phyloP scores from a whole-genome alignment of 2,329 filamentous ascomycete species.

The Arthrobotrys sphaeroides region DNA sequence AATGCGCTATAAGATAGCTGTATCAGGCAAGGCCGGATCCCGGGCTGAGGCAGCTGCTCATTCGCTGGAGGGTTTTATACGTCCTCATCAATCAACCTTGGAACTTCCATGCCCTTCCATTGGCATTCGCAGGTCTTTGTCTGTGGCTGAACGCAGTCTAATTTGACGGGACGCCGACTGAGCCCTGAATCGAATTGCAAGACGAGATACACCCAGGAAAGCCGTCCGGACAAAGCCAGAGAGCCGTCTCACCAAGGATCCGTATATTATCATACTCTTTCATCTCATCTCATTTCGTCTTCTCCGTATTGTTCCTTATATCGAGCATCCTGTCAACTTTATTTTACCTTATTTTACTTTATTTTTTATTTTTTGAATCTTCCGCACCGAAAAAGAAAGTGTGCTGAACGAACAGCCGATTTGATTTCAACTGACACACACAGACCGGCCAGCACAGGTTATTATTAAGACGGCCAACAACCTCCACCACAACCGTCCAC shows the following conservation, averaged over 20 bases:
- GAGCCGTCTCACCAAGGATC: neutral
- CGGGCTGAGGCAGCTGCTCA: conserved; percentile 12
- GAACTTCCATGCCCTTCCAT: conserved; percentile 36
- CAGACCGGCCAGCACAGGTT: neutral
- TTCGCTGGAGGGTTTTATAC: conserved; percentile 20
- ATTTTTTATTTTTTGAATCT: conserved; percentile 11
- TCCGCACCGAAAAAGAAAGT: conserved; percentile 25
- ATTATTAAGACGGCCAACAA: conserved; percentile 26
- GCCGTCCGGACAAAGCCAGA: neutral
- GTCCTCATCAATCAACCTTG: neutral
- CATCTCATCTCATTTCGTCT: neutral
- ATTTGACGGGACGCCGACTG: neutral
- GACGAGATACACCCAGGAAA: too few relatives aligned
- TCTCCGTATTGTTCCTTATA: too few relatives aligned
- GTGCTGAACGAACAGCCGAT: conserved; percentile 12
- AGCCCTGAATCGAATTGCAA: too few relatives aligned
- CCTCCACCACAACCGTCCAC: conserved; percentile 19
- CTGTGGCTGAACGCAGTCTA: conserved; percentile 3
- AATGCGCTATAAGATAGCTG: neutral
- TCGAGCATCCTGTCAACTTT: neutral
- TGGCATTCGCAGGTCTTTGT: conserved; percentile 2
- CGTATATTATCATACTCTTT: neutral
- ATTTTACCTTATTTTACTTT: neutral
- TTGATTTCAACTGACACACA: conserved; percentile 25
- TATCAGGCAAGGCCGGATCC: conserved; percentile 10